Evolutionary conservation across 2,329 filamentous ascomycete species (phyloP).

Genomic region (Stachybotrys elegans): DNA sequence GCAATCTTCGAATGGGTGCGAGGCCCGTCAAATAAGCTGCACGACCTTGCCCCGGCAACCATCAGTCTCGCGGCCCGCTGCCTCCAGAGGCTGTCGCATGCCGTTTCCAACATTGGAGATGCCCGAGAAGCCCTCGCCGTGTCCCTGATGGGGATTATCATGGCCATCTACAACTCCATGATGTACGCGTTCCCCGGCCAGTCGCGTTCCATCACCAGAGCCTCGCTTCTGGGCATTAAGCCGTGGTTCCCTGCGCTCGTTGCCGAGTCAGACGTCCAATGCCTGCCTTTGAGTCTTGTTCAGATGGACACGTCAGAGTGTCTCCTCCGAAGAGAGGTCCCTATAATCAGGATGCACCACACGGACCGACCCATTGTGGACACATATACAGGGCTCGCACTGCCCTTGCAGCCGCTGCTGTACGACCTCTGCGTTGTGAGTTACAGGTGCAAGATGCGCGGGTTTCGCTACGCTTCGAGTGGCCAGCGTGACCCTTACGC

Average conservation of each 20-base stretch:
- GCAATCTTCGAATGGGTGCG: constrained; percentile 4
- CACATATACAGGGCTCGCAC: constrained; percentile 8
- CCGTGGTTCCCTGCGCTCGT: constrained; percentile 7
- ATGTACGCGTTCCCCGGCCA: not conserved
- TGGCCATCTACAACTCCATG: constrained; percentile 9
- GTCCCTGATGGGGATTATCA: constrained; percentile 6
- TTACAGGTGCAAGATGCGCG: not conserved
- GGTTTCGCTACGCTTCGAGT: no score
- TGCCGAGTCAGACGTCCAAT: constrained; percentile 4
- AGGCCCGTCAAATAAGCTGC: not conserved
- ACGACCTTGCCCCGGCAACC: not conserved
- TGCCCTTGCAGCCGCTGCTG: constrained; percentile 6
- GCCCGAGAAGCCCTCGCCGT: constrained; percentile 4
- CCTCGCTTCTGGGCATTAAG: constrained; percentile 3
- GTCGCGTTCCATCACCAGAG: constrained; percentile 5
- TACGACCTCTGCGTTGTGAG: constrained; percentile 10
- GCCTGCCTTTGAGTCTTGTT: constrained; percentile 9
- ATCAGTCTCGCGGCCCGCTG: constrained; percentile 1
- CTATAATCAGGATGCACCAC: constrained; percentile 4
- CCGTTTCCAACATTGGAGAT: not conserved
- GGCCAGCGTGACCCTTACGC: constrained; percentile 3
- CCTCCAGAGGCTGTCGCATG: constrained; percentile 1
- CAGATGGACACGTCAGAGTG: constrained; percentile 10
- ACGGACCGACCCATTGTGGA: constrained; percentile 7
- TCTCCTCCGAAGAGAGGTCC: constrained; percentile 8